Evolutionary conservation across 768 basidiomycete species (phyloP).

Genomic region (Mrakia frigida): DNA sequence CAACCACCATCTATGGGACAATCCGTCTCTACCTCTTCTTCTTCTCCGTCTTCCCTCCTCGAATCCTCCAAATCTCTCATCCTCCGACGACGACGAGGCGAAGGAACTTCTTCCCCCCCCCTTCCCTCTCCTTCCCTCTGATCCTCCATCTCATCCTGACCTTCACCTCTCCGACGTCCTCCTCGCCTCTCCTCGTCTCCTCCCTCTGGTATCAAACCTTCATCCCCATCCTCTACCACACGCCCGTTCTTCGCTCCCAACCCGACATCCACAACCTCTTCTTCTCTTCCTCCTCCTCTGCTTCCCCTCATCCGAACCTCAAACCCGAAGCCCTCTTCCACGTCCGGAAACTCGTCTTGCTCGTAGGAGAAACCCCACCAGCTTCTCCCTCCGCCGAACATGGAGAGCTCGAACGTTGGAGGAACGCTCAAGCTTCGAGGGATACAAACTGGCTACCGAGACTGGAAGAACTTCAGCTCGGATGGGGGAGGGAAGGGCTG

Average conservation of each 20-base stretch:
- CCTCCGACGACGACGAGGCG: not conserved
- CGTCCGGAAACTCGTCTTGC: slow-evolving; percentile 4
- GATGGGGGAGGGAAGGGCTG: not conserved
- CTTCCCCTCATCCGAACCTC: slow-evolving; percentile 15
- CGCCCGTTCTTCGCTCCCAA: not conserved
- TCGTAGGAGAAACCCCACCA: not conserved
- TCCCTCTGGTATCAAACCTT: not conserved
- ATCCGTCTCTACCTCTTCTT: not conserved
- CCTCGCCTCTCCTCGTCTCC: slow-evolving; percentile 2
- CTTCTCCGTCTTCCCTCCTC: not conserved
- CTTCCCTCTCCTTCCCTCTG: not conserved
- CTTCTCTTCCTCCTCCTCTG: not conserved
- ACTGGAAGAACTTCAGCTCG: not conserved
- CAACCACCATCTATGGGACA: not conserved
- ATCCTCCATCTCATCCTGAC: slow-evolving; percentile 18
- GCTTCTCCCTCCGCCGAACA: not conserved
- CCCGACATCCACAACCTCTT: slow-evolving; percentile 16
- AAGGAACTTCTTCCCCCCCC: not conserved
- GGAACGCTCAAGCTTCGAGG: not conserved
- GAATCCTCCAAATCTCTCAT: not conserved
- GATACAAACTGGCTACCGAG: not conserved
- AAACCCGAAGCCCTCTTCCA: not conserved
- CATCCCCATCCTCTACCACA: slow-evolving; percentile 15
- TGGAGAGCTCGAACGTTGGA: not conserved
- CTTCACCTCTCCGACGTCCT: slow-evolving; percentile 7